Base-by-base conservation (phyloP, 176 grass and related monocot species). In the Paspalum notatum region DNA sequence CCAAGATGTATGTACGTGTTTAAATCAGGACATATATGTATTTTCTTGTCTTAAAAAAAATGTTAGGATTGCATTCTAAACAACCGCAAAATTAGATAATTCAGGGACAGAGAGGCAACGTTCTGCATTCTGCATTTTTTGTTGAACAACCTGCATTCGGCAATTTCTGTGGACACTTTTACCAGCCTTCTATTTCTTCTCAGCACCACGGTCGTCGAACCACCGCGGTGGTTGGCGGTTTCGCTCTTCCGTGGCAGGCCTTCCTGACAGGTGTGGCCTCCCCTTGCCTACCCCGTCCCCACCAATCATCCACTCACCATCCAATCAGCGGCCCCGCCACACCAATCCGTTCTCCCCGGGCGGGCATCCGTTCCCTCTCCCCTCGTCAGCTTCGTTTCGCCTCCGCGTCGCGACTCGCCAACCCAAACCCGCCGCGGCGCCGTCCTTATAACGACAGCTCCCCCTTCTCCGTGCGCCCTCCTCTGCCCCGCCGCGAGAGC, bases 231-330 rank as follows among this genome's bases (percentile, higher is more conserved):
- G 42, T 39, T 40, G 71, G 71, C 18, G 9, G 71, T 18, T 58
- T 39, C 16, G 66, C n/a, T 68, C 47, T 37, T 72, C 26, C 7
- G 1, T 50, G 24, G 24, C 9, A 12, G 24, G 22, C 8, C 14
- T 18, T 7, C 1, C 50, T 42, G 63, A 63, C 72, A 53, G 16
- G 54, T 32, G 12, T 37, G 17, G 44, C 24, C 14, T 2, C 37
- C 50, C 26, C 25, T 22, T 5, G 4, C 44, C 18, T 54, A 8
- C 86, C 87, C 3, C 44, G 7, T 53, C 81, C 87, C 87, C 69
- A 89, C 70, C 69, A 53, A 70, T 61, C 58, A 61, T 22, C 58
- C 26, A 22, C 32, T 63, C 87, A 89, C 10, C 14, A 14, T 80
- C 82, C 4, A 25, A 61, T 37, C 62, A 61, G 52, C 15, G 20